These are phyloP conservation scores for Nothomitra cinnamomea DNA, from an alignment of 2,329 filamentous ascomycete species.

Conservation along the genomic window DNA sequence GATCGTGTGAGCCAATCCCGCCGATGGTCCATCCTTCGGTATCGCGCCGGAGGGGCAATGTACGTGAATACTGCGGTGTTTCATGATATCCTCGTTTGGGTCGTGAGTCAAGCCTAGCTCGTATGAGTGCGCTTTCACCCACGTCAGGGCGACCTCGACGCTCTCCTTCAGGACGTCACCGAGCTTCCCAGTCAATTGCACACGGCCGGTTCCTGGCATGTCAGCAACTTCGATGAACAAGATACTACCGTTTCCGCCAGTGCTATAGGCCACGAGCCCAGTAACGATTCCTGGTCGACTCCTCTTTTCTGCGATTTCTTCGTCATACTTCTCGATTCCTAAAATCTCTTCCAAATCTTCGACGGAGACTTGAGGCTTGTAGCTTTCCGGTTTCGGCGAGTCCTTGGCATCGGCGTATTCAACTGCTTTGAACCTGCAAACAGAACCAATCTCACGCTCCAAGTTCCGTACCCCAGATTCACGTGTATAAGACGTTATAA, in stretches of 20 bases:
- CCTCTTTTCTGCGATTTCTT: slow-evolving; percentile 78
- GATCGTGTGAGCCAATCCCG: slow-evolving; percentile 85
- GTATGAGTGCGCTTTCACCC: slow-evolving; percentile 93
- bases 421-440: slow-evolving; percentile 89
- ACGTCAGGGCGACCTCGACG: slow-evolving; percentile 87
- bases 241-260: slow-evolving; percentile 85
- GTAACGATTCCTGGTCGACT: slow-evolving; percentile 83
- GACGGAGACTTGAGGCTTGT: slow-evolving; percentile 55
- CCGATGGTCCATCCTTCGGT: slow-evolving; percentile 73
- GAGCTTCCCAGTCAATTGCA: slow-evolving; percentile 90
- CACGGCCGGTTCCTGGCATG: slow-evolving; percentile 82
- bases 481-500: slow-evolving; percentile 91
- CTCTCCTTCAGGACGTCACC: slow-evolving; percentile 95
- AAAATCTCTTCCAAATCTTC: slow-evolving; percentile 80
- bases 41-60: slow-evolving; percentile 92
- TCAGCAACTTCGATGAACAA: slow-evolving; percentile 96
- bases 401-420: slow-evolving; percentile 87
- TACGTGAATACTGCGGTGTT: slow-evolving; percentile 81
- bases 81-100: slow-evolving; percentile 84
- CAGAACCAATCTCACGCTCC: slow-evolving; percentile 85
- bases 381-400: slow-evolving; percentile 45
- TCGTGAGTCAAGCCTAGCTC: slow-evolving; percentile 71
- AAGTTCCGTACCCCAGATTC: slow-evolving; percentile 92
- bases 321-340: slow-evolving; percentile 83
- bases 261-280: slow-evolving; percentile 85